phyloP scores from a whole-genome alignment of 2,329 filamentous ascomycete species.

The Curvularia eragrostidis region DNA sequence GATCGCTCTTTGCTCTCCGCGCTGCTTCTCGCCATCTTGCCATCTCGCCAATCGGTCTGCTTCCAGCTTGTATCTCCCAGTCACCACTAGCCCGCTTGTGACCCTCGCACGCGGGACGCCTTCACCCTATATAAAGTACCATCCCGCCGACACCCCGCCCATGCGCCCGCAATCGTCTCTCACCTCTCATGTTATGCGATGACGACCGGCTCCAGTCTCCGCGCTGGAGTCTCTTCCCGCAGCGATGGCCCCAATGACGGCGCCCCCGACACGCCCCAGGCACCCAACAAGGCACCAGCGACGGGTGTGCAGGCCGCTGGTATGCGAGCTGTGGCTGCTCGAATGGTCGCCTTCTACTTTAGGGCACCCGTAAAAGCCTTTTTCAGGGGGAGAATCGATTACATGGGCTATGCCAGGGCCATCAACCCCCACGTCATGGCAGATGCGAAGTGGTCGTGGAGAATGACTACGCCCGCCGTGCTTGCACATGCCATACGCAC shows the following conservation, averaged over 20 bases:
- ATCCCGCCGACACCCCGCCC: constrained; percentile 7
- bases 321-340: constrained; percentile 81
- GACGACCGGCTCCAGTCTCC: constrained; percentile 46
- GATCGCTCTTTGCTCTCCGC: neutral
- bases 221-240: constrained; percentile 41
- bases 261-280: constrained; percentile 30
- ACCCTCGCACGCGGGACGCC: constrained; percentile 24
- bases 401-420: constrained; percentile 69
- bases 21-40: neutral
- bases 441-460: constrained; percentile 63
- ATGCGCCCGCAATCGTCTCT: constrained; percentile 27
- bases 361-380: constrained; percentile 90
- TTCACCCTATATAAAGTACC: constrained; percentile 2
- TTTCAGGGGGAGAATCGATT: constrained; percentile 89
- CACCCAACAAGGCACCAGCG: constrained; percentile 62
- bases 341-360: constrained; percentile 89
- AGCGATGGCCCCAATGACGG: constrained; percentile 25
- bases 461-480: constrained; percentile 72
- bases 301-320: constrained; percentile 84
- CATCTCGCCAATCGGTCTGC: neutral
- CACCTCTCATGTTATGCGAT: constrained; percentile 44
- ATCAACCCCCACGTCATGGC: constrained; percentile 64
- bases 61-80: neutral
- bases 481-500: constrained; percentile 70
- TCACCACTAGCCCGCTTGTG: constrained; percentile 11